Percentiles rank a stretch among this genome's conserved stretches.
Conservation (phyloP, 495 filamentous ascomycete genomes). For the Chaetomidium leptoderma region DNA sequence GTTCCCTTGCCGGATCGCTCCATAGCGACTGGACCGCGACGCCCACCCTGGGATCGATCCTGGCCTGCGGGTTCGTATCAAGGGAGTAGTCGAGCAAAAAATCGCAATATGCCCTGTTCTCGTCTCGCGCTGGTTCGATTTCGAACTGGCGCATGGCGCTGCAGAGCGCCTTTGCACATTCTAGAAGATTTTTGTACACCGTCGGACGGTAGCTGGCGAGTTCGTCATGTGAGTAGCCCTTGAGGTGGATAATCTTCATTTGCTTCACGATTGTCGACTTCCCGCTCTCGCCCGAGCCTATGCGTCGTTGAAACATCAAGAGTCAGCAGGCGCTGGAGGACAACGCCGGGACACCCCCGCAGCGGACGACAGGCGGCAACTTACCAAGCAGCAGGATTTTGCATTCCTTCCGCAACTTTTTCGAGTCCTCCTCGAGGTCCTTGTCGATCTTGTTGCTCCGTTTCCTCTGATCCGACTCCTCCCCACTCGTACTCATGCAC, state of each 20-base stretch:
- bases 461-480: constrained; percentile 87
- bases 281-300: constrained; percentile 96
- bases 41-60: constrained; percentile 73
- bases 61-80: constrained; percentile 79
- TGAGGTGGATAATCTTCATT: constrained; percentile 99
- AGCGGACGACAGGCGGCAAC: constrained; percentile 23
- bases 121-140: constrained; percentile 66
- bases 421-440: constrained; percentile 86
- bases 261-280: constrained; percentile 99
- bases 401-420: constrained; percentile 89
- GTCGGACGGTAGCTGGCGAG: constrained; percentile 88
- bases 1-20: constrained; percentile 81
- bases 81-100: constrained; percentile 84
- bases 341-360: constrained; percentile 12
- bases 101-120: constrained; percentile 66
- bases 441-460: constrained; percentile 89
- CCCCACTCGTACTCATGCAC: constrained; percentile 79
- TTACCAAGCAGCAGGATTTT: constrained; percentile 93
- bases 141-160: constrained; percentile 83
- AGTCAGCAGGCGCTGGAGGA: constrained; percentile 1
- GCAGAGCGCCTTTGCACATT: constrained; percentile 91
- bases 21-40: constrained; percentile 81
- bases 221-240: constrained; percentile 90
- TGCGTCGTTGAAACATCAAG: neutral
- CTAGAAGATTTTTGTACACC: constrained; percentile 95